Base-by-base conservation (phyloP, 2,329 filamentous ascomycete species). In the Xenoacremonium recifei region DNA sequence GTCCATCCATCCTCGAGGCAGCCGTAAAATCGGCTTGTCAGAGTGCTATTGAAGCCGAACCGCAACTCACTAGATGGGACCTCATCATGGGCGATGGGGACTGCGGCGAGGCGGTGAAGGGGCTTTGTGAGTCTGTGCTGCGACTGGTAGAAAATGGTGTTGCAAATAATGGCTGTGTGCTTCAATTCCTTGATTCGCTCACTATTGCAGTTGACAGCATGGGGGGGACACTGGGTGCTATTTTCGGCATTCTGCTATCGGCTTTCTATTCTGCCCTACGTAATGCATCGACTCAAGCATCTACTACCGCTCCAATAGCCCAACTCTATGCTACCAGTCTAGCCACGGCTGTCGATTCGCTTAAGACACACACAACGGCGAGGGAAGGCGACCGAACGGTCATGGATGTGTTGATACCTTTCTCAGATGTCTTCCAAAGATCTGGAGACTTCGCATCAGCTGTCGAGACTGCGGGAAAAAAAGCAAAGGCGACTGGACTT, bases 361-460 rank as follows among this genome's bases (percentile, higher is more conserved):
- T 61, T 18, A 52, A 60, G 44, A 45, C 43, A 3, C 52, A 60
- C 42, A 60, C 57, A 7, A 40, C 54, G 3, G 59, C 58, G 4
- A 39, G 57, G 6, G 56, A 60, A 35, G 58, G 55, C 4, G 58
- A 61, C 40, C 49, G 85, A 15, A 89, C 86, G 1, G 64, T 90
- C 25, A 77, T 89, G 45, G 85, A 90, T 64, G 84, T 85, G 2
- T 66, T 90, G 32, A 71, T 79, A 38, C 85, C 86, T 3, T 90
- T 89, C n/a, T n/a, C n/a, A n/a, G n/a, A n/a, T n/a, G n/a, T n/a
- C n/a, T n/a, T n/a, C n/a, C n/a, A n/a, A n/a, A n/a, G n/a, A n/a
- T n/a, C n/a, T n/a, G n/a, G n/a, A n/a, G n/a, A n/a, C n/a, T n/a
- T n/a, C n/a, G n/a, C n/a, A n/a, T n/a, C n/a, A n/a, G n/a, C n/a